phyloP scores from a whole-genome alignment of 2,329 filamentous ascomycete genomes.

The Penicillium sp. region DNA sequence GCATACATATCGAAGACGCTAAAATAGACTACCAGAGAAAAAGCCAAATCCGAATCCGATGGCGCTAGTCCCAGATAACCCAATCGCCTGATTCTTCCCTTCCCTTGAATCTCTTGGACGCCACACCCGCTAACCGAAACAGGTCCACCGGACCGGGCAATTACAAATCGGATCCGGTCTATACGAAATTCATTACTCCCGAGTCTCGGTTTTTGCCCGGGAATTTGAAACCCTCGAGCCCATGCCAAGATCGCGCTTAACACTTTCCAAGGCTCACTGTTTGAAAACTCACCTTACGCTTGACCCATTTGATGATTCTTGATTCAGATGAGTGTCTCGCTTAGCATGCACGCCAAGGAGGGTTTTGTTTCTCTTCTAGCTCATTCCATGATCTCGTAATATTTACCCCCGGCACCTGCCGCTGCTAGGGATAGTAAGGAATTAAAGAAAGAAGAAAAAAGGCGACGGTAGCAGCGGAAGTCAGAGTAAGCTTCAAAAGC shows the following conservation, averaged over 20 bases:
- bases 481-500: neutral
- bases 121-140: slow-evolving; percentile 16
- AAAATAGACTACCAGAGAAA: neutral
- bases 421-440: neutral
- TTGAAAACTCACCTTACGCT: neutral
- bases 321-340: neutral
- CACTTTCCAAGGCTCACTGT: neutral
- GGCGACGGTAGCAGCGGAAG: neutral
- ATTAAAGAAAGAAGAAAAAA: neutral
- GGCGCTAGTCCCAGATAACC: slow-evolving; percentile 8
- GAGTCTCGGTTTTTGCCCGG: neutral
- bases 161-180: neutral
- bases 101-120: slow-evolving; percentile 8
- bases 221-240: neutral
- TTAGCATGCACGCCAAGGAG: neutral
- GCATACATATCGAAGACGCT: neutral
- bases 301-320: neutral
- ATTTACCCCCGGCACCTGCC: neutral
- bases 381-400: neutral
- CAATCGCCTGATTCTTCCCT: slow-evolving; percentile 16
- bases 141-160: neutral
- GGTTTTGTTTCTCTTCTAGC: neutral
- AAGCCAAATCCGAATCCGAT: neutral
- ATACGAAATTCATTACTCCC: neutral
- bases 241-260: slow-evolving; percentile 13